Evolutionary conservation across 2,329 filamentous ascomycete species (phyloP).

Genomic region (Stromatinia cepivora): DNA sequence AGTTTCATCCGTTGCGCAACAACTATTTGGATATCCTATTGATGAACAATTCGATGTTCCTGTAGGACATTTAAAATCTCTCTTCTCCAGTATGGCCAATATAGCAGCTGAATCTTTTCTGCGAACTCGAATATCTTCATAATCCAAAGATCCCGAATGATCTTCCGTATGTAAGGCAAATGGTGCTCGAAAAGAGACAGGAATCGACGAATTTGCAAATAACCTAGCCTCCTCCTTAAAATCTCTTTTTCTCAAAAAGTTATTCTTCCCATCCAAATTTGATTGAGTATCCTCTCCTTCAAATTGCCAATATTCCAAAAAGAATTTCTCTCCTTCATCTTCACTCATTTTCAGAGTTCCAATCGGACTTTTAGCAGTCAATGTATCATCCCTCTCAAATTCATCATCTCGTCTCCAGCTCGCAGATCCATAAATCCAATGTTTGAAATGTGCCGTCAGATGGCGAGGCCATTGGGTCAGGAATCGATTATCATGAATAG

Average conservation of each 20-base stretch:
- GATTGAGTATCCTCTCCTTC: conserved; percentile 30
- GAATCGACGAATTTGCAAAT: conserved; percentile 32
- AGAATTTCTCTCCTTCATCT: conserved; percentile 73
- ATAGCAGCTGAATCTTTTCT: conserved; percentile 40
- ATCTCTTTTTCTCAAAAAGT: conserved; percentile 29
- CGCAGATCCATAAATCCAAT: conserved; percentile 49
- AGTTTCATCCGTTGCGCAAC: conserved; percentile 65
- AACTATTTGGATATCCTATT: conserved; percentile 69
- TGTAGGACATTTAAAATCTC: conserved; percentile 65
- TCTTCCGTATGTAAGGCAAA: conserved; percentile 51
- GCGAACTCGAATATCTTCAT: conserved; percentile 29
- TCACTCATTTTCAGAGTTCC: conserved; percentile 71
- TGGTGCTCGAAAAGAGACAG: conserved; percentile 48
- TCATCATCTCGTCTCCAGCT: conserved; percentile 46
- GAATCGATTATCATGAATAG: conserved; percentile 31
- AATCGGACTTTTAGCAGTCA: conserved; percentile 49
- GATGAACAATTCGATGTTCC: conserved; percentile 64
- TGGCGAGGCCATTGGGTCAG: conserved; percentile 47
- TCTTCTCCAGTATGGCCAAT: conserved; percentile 52
- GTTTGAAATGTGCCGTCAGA: conserved; percentile 47
- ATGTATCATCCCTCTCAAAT: conserved; percentile 43
- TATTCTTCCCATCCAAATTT: conserved; percentile 3
- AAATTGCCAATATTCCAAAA: conserved; percentile 59
- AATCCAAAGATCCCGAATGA: background rate
- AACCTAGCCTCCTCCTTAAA: conserved; percentile 31